A percentile compares a stretch with the other conserved stretches of the same genome.
These are phyloP conservation scores for Fusarium nelsonii DNA, from an alignment of 2,329 filamentous ascomycete species.

Conservation along the genomic window DNA sequence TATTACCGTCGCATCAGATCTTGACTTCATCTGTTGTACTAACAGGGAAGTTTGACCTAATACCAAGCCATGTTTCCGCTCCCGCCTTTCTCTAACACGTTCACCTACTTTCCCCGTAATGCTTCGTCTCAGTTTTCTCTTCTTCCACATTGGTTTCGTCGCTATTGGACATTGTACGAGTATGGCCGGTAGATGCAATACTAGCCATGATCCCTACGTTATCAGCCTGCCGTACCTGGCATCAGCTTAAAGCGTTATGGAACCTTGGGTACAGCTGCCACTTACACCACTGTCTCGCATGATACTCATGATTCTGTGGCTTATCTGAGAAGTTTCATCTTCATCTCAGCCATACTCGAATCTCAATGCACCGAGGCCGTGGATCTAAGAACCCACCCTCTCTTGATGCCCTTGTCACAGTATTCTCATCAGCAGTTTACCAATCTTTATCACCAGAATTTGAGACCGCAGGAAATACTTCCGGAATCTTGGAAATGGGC, in stretches of 20 bases:
- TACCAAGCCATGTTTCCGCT: slow-evolving; percentile 13
- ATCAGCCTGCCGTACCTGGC: slow-evolving; percentile 12
- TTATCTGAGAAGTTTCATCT: slow-evolving; percentile 40
- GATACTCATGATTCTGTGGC: slow-evolving; percentile 26
- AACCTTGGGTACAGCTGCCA: slow-evolving; percentile 22
- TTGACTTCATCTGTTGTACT: slow-evolving; percentile 18
- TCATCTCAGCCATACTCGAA: slow-evolving; percentile 35
- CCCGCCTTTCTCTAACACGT: slow-evolving; percentile 30
- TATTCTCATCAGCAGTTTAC: slow-evolving; percentile 12
- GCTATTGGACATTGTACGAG: slow-evolving; percentile 26
- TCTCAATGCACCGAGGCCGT: slow-evolving; percentile 20
- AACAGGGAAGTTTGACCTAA: slow-evolving; percentile 9
- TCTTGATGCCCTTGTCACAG: slow-evolving; percentile 13
- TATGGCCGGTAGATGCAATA: slow-evolving; percentile 23
- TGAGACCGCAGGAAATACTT: slow-evolving; percentile 6
- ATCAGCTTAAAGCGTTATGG: slow-evolving; percentile 12
- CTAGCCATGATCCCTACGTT: slow-evolving; percentile 6
- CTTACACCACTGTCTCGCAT: slow-evolving; percentile 37
- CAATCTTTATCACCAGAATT: slow-evolving; percentile 4
- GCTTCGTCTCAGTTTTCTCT: slow-evolving; percentile 39
- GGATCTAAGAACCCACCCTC: slow-evolving; percentile 36
- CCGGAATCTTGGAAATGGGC: slow-evolving; percentile 8
- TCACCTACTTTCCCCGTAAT: slow-evolving; percentile 28
- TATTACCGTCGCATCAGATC: slow-evolving; percentile 15
- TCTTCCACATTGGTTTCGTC: slow-evolving; percentile 9